Evolutionary conservation across 1,139 yeast species (phyloP), one percentile per base, ranked within the genome.

Genomic region (Debaryomyces robertsiae): DNA sequence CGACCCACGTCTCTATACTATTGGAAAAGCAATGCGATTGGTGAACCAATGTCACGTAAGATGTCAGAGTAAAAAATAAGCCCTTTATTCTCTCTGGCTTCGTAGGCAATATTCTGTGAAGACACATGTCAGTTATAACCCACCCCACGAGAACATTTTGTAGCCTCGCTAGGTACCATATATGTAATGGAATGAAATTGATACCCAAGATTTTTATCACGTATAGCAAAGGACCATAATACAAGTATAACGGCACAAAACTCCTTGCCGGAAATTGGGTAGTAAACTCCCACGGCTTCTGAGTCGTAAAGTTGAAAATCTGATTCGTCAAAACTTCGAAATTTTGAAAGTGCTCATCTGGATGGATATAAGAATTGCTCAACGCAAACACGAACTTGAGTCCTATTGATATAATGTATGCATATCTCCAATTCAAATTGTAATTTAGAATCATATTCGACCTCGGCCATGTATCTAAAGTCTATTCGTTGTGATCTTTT

Each of bases 261-360:
- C 96, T 87, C 46, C 98, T 69, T 1, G 93, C 83, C 0, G 95
- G 91, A 6, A 58, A 44, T 0, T 55, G 65, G 0, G 67, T 53
- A 1, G 70, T 57, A 59, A 88, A 93, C 58, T 94, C 99, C 99
- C 98, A 94, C 0, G 98, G 90, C 2, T 76, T 57, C 19, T 77
- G 73, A 2, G 81, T 76, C 30, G 73, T 64, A 63, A 71, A 77
- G 4, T 76, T 77, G 39, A 77, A 69, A 24, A 81, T 59, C 27
- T 63, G 60, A 49, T 66, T 61, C 4, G 84, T 73, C 14, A 93
- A 57, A 0, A 87, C 82, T 57, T 90, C 95, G 25, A 94, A 75
- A 16, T 84, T 80, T 60, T 94, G 99, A 59, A 89, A 88, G 60
- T 91, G 96, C 64, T 94, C 99, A 68, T 94, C 99, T 0, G 98